Conservation (phyloP, 1,284 basidiomycete genomes). For the Mycena sp. region DNA sequence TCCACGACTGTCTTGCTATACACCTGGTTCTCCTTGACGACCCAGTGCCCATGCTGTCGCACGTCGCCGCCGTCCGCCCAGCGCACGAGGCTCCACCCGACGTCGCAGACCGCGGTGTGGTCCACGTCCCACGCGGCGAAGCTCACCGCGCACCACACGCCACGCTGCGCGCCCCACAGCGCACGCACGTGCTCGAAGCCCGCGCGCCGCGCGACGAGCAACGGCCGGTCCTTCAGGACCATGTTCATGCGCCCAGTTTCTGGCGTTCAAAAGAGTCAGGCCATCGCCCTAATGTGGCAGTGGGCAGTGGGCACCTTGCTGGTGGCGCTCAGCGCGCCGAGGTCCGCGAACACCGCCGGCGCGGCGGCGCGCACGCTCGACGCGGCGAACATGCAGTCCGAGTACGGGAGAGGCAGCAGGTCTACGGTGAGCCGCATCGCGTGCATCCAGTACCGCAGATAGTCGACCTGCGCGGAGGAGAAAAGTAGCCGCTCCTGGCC, state of each 20-base stretch:
- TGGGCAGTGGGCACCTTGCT: constrained; percentile 56
- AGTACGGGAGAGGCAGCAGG: constrained; percentile 74
- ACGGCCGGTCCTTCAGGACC: constrained; percentile 66
- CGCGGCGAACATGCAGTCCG: constrained; percentile 32
- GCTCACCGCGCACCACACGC: constrained; percentile 79
- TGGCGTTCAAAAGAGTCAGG: constrained; percentile 44
- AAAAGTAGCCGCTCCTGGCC: constrained; percentile 80
- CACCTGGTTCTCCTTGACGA: constrained; percentile 65
- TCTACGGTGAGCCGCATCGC: constrained; percentile 73
- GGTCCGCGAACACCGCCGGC: constrained; percentile 60
- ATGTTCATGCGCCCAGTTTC: constrained; percentile 83
- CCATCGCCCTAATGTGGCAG: neutral
- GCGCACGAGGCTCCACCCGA: constrained; percentile 69
- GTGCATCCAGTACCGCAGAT: constrained; percentile 85
- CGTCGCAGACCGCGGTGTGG: constrained; percentile 75
- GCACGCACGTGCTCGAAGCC: constrained; percentile 72
- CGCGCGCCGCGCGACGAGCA: constrained; percentile 63
- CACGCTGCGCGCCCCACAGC: constrained; percentile 66
- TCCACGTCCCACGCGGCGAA: constrained; percentile 84
- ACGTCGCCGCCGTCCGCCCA: constrained; percentile 63
- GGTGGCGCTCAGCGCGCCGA: constrained; percentile 61
- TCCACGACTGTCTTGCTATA: constrained; percentile 53
- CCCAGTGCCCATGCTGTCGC: constrained; percentile 64
- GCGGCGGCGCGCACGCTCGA: constrained; percentile 52
- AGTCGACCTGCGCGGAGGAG: constrained; percentile 85